Percentiles rank a stretch among this genome's conserved stretches.
Evolutionary conservation across 2,329 filamentous ascomycete genomes (phyloP).

Genomic region (Pestalotiopsis sp.): DNA sequence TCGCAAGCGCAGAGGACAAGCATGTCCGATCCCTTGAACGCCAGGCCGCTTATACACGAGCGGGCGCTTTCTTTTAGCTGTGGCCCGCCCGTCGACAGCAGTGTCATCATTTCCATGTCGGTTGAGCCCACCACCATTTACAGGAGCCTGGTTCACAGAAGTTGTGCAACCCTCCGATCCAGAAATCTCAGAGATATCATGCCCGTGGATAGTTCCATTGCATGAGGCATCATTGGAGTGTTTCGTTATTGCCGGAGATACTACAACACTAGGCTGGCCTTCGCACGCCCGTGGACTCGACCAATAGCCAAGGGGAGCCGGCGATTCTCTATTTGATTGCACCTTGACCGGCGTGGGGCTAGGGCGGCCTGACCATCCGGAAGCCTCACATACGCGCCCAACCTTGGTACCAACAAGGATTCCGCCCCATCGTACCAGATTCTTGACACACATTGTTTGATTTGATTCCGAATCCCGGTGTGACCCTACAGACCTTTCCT

Average conservation of each 20-base stretch:
- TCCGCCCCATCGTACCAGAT: constrained; percentile 8
- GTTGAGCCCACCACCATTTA: neutral
- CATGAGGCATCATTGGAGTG: neutral
- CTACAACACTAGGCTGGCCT: neutral
- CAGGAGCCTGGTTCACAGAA: neutral
- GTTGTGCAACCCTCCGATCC: neutral
- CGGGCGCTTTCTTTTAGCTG: neutral
- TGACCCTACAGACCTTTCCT: constrained; percentile 2
- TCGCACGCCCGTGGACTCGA: constrained; percentile 18
- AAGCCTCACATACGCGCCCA: constrained; percentile 54
- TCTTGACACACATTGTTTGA: constrained; percentile 7
- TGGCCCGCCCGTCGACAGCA: neutral
- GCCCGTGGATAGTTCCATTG: neutral
- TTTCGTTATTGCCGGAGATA: neutral
- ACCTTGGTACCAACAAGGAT: constrained; percentile 40
- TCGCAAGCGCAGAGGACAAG: constrained; percentile 16
- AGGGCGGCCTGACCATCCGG: constrained; percentile 43
- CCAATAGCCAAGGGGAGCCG: constrained; percentile 42
- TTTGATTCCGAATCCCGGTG: neutral
- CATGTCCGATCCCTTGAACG: constrained; percentile 15
- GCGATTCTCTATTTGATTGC: constrained; percentile 47
- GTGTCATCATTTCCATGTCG: neutral
- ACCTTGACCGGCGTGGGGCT: constrained; percentile 40
- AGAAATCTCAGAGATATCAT: neutral
- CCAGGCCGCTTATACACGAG: neutral